These are phyloP conservation scores for Talaromyces sp. DNA, from an alignment of 2,329 filamentous ascomycete genomes.

Conservation along the genomic window DNA sequence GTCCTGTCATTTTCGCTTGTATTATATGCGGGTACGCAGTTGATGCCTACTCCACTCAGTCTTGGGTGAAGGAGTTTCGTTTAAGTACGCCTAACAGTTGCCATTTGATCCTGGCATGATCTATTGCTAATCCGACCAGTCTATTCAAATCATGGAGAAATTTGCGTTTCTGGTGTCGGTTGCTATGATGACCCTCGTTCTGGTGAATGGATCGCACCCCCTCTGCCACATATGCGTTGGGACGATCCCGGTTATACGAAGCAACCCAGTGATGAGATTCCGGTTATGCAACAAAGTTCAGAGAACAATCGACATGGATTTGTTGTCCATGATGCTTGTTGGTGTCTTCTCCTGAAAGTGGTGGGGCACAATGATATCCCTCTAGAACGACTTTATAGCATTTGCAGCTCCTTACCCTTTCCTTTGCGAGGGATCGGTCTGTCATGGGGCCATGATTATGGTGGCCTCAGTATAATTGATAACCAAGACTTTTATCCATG, in stretches of 20 bases:
- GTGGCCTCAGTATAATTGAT: not conserved
- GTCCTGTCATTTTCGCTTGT: not conserved
- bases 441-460: slow-evolving; percentile 4
- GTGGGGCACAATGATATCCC: not conserved
- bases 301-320: slow-evolving; percentile 1
- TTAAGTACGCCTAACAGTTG: not conserved
- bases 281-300: slow-evolving; percentile 4
- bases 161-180: slow-evolving; percentile 7
- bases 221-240: slow-evolving; percentile 2
- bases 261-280: not conserved
- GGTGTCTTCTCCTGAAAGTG: not conserved
- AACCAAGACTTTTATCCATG: slow-evolving; percentile 2
- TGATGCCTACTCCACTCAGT: not conserved
- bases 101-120: not conserved
- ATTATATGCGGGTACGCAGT: slow-evolving; percentile 1
- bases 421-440: not conserved
- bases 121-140: not conserved
- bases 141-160: slow-evolving; percentile 3
- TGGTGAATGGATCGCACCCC: slow-evolving; percentile 2
- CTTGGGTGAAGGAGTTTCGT: slow-evolving; percentile 10
- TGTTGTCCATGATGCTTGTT: slow-evolving; percentile 10
- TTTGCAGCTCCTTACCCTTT: slow-evolving; percentile 5
- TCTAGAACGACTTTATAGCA: slow-evolving; percentile 1
- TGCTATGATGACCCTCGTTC: slow-evolving; percentile 2
- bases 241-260: slow-evolving; percentile 4